phyloP scores from a whole-genome alignment of 345 rosid genomes.

The Durio zibethinus region DNA sequence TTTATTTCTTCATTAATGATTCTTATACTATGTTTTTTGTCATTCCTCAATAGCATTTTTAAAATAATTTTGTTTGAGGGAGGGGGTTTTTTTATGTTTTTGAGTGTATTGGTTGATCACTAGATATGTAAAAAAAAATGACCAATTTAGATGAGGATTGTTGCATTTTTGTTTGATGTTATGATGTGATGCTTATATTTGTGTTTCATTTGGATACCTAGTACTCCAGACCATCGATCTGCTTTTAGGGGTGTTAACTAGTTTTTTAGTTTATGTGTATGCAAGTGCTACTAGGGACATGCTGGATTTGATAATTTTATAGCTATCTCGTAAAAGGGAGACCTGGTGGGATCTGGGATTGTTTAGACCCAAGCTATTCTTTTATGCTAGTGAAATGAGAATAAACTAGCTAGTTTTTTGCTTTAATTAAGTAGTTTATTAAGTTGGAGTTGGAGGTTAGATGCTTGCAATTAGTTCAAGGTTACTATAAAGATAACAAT shows the following conservation, averaged over 20 bases:
- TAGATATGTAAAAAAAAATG: neutral
- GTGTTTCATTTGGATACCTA: neutral
- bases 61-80: too few species aligned
- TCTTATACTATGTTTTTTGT: constrained; percentile 6
- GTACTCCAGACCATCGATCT: neutral
- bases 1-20: neutral
- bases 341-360: neutral
- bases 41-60: constrained; percentile 35
- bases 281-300: neutral
- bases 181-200: neutral
- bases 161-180: neutral
- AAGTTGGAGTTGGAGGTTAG: neutral
- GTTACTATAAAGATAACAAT: neutral
- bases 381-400: neutral
- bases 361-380: neutral
- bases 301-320: neutral
- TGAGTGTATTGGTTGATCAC: neutral
- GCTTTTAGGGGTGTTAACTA: neutral
- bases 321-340: neutral
- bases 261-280: neutral
- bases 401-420: neutral
- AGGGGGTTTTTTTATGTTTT: neutral
- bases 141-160: neutral
- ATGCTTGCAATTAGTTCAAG: neutral
- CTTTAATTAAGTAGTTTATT: neutral